These are phyloP conservation scores for Dalbergia cultrata DNA, from an alignment of 306 rosid species.

Conservation along the genomic window DNA sequence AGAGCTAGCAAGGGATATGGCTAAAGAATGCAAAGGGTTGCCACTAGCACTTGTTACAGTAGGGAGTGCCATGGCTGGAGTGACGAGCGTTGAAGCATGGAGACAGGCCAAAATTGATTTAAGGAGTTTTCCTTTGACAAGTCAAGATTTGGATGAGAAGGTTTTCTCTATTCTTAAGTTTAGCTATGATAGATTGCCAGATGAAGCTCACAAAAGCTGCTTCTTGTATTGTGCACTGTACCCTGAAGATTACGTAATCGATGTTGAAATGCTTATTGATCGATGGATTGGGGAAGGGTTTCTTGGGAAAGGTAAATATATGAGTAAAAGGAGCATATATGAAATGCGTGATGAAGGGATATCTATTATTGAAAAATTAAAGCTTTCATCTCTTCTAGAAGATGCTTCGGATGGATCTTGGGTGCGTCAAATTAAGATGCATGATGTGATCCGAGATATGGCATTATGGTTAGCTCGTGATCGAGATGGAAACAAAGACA, in stretches of 20 bases:
- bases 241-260: conserved; percentile 35
- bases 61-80: conserved; percentile 42
- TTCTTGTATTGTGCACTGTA: conserved; percentile 41
- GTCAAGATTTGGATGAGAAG: neutral
- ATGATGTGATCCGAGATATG: conserved; percentile 38
- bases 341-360: conserved; percentile 23
- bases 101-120: neutral
- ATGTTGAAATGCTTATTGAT: neutral
- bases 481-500: neutral
- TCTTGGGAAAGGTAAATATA: neutral
- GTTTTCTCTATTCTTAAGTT: conserved; percentile 35
- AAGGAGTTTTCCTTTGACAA: neutral
- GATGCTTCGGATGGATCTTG: neutral
- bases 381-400: conserved; percentile 13
- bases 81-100: conserved; percentile 14
- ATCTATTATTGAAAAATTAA: conserved; percentile 30
- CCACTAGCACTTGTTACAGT: conserved; percentile 40
- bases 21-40: conserved; percentile 17
- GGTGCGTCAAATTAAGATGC: neutral
- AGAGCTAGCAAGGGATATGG: neutral
- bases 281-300: conserved; percentile 41
- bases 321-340: neutral
- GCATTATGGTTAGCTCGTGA: conserved; percentile 34
- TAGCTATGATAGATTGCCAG: conserved; percentile 38
- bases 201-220: conserved; percentile 12